Evolutionary conservation across 371 early-diverging fungal genomes (phyloP), one percentile per base, ranked within the genome.

Genomic region (Apophysomyces elegans): DNA sequence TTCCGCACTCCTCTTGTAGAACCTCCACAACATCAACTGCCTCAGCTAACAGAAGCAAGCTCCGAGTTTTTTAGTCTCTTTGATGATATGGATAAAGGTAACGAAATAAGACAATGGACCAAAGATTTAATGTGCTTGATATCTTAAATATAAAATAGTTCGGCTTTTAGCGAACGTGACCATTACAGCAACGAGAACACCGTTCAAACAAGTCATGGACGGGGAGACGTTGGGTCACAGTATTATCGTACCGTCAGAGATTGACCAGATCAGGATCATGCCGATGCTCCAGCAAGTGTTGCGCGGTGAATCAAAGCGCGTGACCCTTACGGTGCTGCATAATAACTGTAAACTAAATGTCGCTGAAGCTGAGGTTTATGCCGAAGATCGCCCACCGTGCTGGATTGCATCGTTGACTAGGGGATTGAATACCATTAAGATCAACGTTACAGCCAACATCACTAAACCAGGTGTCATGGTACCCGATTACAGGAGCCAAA

Each of bases 401-500:
- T 76, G 74, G 74, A 63, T 56, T n/a, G 63, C 59, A 0, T 69
- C 77, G 7, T 70, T 76, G 26, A 50, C 57, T 3, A 56, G 56
- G 37, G 78, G 81, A 5, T 56, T 74, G 32, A 81, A 81, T 58
- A 62, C 66, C 4, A 62, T 78, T 58, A 78, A 78, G 54, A 73
- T 81, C 38, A 74, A 67, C 13, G 50, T 80, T 8, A 74, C 76
- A 2, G 78, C 75, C 4, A 80, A 80, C 18, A 45, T 71, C 11
- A 74, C 78, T n/a, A 64, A 46, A 67, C 70, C 76, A 12, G 72
- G 66, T 9, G 65, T 64, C 5, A 56, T 41, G 11, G 43, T 65
- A 5, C 71, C 81, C 11, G 81, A 80, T 36, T 77, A 69, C 44
- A 69, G 69, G 44, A 74, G 73, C 14, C 74, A 80, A 63, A 64